phyloP scores from a whole-genome alignment of 1,284 basidiomycete species.

The Wolfiporia cocos region DNA sequence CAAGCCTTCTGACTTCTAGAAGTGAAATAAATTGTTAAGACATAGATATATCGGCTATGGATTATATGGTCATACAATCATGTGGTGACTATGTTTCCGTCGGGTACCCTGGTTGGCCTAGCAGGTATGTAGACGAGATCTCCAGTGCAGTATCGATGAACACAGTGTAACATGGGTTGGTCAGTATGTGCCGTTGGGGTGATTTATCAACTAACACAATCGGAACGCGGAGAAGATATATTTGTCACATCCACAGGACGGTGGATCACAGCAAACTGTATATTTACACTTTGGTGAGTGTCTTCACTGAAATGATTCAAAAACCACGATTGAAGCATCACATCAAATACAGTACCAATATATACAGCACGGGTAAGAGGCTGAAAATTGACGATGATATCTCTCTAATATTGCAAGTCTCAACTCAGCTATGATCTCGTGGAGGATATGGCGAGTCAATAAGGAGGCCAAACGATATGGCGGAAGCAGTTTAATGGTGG shows the following conservation, averaged over 20 bases:
- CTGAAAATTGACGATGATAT: background rate
- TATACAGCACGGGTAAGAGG: slow-evolving; percentile 3
- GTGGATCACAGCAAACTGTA: background rate
- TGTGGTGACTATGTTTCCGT: background rate
- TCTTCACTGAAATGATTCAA: background rate
- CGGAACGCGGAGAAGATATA: background rate
- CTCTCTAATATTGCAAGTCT: background rate
- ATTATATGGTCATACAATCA: background rate
- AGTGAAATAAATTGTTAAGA: background rate
- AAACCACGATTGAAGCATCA: background rate
- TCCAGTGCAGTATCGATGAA: background rate
- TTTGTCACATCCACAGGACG: background rate
- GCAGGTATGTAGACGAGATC: background rate
- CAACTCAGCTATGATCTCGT: slow-evolving; percentile 1
- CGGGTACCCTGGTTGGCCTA: background rate
- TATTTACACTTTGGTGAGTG: background rate
- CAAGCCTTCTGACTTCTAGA: background rate
- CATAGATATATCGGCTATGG: slow-evolving; percentile 2
- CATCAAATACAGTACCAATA: background rate
- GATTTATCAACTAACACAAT: background rate
- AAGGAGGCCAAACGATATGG: background rate
- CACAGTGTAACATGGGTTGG: background rate
- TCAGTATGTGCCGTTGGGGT: background rate
- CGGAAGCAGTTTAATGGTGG: background rate
- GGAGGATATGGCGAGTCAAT: background rate